Evolutionary conservation across 2,329 filamentous ascomycete genomes (phyloP).

Genomic region (Arthrobotrys entomopaga): DNA sequence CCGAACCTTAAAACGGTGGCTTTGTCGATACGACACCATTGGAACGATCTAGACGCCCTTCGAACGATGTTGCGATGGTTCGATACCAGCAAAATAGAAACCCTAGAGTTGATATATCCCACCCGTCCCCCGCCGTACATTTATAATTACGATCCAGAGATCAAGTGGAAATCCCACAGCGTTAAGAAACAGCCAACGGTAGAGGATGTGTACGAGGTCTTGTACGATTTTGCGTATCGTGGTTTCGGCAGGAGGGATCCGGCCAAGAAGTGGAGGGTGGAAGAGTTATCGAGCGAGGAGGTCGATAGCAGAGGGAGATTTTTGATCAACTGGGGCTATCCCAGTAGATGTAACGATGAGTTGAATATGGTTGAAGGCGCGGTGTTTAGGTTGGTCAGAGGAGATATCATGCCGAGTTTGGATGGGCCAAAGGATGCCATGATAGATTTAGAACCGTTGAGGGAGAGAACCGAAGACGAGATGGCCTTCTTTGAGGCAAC

Average conservation of each 20-base stretch:
- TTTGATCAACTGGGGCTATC: slow-evolving; percentile 8
- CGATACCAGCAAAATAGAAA: slow-evolving; percentile 9
- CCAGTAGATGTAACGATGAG: background rate
- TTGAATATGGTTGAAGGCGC: slow-evolving; percentile 21
- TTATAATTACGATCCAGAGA: background rate
- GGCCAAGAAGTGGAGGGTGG: slow-evolving; percentile 20
- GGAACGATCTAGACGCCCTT: slow-evolving; percentile 7
- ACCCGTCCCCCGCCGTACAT: background rate
- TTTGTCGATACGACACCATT: slow-evolving; percentile 2
- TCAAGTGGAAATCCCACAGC: background rate
- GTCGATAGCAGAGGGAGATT: slow-evolving; percentile 30
- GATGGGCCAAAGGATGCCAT: background rate
- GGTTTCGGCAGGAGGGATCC: background rate
- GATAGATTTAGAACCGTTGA: slow-evolving; percentile 11
- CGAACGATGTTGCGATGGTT: slow-evolving; percentile 15
- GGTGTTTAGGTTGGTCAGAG: slow-evolving; percentile 31
- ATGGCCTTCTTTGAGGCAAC: slow-evolving; percentile 1
- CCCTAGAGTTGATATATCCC: slow-evolving; percentile 30
- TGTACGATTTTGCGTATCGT: slow-evolving; percentile 12
- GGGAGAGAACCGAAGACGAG: slow-evolving; percentile 18
- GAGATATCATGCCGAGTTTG: background rate
- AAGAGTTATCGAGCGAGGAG: slow-evolving; percentile 15
- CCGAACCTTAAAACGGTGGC: slow-evolving; percentile 33
- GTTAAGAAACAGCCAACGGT: slow-evolving; percentile 9
- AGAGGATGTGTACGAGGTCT: slow-evolving; percentile 18